A percentile compares a stretch with the other conserved stretches of the same genome.
phyloP scores from a whole-genome alignment of 1,139 yeast genomes.

The Diutina mesorugosa region DNA sequence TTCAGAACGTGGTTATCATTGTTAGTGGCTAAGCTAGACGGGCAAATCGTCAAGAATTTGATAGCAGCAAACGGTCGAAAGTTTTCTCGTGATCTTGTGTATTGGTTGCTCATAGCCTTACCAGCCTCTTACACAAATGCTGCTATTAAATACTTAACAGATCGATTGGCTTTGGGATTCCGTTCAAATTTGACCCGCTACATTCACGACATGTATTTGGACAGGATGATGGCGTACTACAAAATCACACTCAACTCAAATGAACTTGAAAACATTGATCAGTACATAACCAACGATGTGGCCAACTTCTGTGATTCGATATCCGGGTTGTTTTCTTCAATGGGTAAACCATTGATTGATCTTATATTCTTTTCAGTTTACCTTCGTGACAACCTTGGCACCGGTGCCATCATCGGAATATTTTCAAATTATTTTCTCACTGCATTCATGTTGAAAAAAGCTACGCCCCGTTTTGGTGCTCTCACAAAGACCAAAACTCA shows the following conservation, averaged over 20 bases:
- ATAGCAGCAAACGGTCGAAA: constrained; percentile 73
- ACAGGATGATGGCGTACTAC: constrained; percentile 70
- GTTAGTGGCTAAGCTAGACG: constrained; percentile 80
- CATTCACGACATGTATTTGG: constrained; percentile 82
- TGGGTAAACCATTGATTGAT: constrained; percentile 89
- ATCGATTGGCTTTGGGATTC: constrained; percentile 69
- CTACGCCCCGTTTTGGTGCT: constrained; percentile 82
- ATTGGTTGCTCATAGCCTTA: constrained; percentile 83
- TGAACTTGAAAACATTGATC: constrained; percentile 43
- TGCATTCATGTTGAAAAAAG: constrained; percentile 58
- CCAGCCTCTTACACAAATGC: constrained; percentile 93
- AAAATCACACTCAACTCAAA: constrained; percentile 41
- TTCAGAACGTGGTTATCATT: constrained; percentile 82
- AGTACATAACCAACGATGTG: constrained; percentile 78
- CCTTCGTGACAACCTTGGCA: constrained; percentile 74
- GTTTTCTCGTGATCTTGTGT: constrained; percentile 63
- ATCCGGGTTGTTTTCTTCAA: constrained; percentile 71
- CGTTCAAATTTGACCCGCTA: constrained; percentile 77
- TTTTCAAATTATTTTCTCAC: constrained; percentile 71
- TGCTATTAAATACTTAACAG: constrained; percentile 72
- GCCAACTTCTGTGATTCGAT: constrained; percentile 73
- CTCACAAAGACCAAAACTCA: constrained; percentile 61
- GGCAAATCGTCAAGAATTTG: constrained; percentile 82
- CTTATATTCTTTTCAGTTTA: constrained; percentile 78
- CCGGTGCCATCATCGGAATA: constrained; percentile 72